phyloP scores from a whole-genome alignment of 257 asterid species.

The Jaltomata sinuosa region DNA sequence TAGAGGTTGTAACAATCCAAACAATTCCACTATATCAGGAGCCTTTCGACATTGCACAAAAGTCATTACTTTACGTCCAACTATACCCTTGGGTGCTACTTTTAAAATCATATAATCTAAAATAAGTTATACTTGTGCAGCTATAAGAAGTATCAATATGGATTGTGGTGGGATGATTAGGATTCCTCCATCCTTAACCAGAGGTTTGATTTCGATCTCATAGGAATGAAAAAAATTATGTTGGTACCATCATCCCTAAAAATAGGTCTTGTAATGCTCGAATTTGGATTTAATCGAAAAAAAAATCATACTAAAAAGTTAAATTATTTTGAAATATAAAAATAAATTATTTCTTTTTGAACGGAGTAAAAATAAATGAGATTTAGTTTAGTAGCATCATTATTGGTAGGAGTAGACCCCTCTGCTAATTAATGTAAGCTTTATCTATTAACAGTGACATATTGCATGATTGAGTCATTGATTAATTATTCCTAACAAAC shows the following conservation, averaged over 20 bases:
- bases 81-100: too few species aligned
- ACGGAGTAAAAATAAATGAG: not conserved
- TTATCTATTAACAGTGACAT: slow-evolving; percentile 11
- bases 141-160: not conserved
- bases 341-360: not conserved
- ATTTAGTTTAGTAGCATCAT: not conserved
- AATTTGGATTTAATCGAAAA: too few species aligned
- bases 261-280: accelerated
- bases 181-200: not conserved
- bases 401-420: not conserved
- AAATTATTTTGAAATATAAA: not conserved
- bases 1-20: too few species aligned
- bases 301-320: not conserved
- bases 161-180: not conserved
- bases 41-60: too few species aligned
- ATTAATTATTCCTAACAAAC: slow-evolving; percentile 31
- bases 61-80: too few species aligned
- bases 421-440: not conserved
- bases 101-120: not conserved
- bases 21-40: too few species aligned
- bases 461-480: slow-evolving; percentile 76
- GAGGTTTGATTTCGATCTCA: too few species aligned
- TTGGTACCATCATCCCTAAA: accelerated
- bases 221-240: too few species aligned
- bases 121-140: not conserved